Base-by-base conservation (phyloP, 23 red algal species). In the Gracilaria domingensis region DNA sequence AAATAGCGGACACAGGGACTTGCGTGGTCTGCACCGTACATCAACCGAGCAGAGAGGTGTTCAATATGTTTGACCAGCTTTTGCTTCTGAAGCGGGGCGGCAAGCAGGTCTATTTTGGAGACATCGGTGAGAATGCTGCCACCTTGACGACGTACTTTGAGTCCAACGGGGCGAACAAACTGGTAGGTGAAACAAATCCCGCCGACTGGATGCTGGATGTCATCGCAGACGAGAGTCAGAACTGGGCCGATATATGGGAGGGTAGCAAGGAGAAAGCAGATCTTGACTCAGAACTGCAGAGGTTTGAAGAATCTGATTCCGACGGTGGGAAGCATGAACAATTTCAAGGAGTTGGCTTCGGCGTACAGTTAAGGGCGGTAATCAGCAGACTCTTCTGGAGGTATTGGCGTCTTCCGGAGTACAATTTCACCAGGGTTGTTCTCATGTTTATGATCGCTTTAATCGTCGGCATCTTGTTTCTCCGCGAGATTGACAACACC, bases 61-160 rank as follows among this genome's bases (percentile, higher is more conserved):
- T 99, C 49, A 79, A 51, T 48, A 78, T 99, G 91, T 89, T 88
- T 89, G 97, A 99, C 66, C 45, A 55, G 37, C 53, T 99, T 55
- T 65, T 96, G 71, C 65, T 99, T 29, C 71, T 99, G 34, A 89
- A 87, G 25, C 51, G 85, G 36, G 76, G 81, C 18, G 97, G 94
- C 12, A 91, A 95, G 29, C 55, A 48, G 23, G 93, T 92, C 30
- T 99, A 99, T 72, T 99, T 96, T 91, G 97, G 97, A 53, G 91
- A 92, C 60, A 83, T 72, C 47, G 82, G 90, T 20, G 73, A 66
- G 64, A 64, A 88, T 57, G 89, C 59, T 1, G 73, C 62, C 5
- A 75, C 71, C 65, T 39, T 79, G 66, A 33, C 59, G 81, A 9
- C 82, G 16, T 95, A 99, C 57, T 96, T 99, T 66, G 71, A 84